Evolutionary conservation across 2,329 filamentous ascomycete genomes (phyloP).

Genomic region (Orbilia ellipsospora): DNA sequence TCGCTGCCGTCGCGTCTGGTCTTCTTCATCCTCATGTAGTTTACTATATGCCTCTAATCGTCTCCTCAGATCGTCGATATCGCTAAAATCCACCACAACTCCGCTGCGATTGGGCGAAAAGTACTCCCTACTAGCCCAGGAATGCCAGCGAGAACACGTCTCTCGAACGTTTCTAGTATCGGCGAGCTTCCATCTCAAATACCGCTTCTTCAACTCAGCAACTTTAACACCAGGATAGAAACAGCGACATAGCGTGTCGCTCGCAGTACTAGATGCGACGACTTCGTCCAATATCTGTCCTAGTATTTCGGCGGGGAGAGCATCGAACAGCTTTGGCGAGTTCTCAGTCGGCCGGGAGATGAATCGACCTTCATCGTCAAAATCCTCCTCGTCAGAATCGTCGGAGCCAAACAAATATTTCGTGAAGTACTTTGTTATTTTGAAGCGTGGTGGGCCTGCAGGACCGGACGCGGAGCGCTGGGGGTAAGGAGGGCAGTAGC

Average conservation of each 20-base stretch:
- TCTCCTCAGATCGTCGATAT: slow-evolving; percentile 34
- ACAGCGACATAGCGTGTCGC: slow-evolving; percentile 50
- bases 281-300: slow-evolving; percentile 53
- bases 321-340: slow-evolving; percentile 43
- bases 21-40: slow-evolving; percentile 46
- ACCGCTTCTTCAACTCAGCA: slow-evolving; percentile 43
- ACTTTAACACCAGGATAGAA: slow-evolving; percentile 52
- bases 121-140: slow-evolving; percentile 54
- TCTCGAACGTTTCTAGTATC: slow-evolving; percentile 43
- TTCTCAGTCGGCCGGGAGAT: slow-evolving; percentile 50
- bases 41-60: slow-evolving; percentile 47
- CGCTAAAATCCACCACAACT: slow-evolving; percentile 52
- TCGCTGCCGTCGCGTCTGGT: slow-evolving; percentile 6
- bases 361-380: slow-evolving; percentile 47
- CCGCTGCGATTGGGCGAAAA: slow-evolving; percentile 47
- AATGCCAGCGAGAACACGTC: slow-evolving; percentile 50
- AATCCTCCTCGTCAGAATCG: slow-evolving; percentile 54
- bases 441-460: slow-evolving; percentile 41
- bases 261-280: slow-evolving; percentile 28
- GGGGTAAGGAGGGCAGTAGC: slow-evolving; percentile 51
- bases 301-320: slow-evolving; percentile 39
- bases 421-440: slow-evolving; percentile 52
- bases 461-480: slow-evolving; percentile 42
- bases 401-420: slow-evolving; percentile 52
- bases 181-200: slow-evolving; percentile 46